phyloP scores from a whole-genome alignment of 2,329 filamentous ascomycete species.

The Lecanosticta acicola region DNA sequence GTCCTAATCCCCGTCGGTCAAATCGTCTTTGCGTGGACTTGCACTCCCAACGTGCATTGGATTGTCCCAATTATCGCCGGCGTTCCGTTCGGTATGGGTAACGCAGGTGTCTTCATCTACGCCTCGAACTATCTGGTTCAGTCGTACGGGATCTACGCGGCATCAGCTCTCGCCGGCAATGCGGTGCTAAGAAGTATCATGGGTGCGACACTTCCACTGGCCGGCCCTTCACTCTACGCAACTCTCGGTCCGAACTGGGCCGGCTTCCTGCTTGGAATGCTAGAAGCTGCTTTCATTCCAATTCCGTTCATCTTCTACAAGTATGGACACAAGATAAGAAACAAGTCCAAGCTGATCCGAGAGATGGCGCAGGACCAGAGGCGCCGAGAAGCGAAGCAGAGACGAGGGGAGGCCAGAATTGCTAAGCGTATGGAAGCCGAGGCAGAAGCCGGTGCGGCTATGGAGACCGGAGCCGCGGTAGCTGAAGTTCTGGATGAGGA shows the following conservation, averaged over 20 bases:
- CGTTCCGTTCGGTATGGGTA: slow-evolving; percentile 72
- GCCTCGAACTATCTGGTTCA: slow-evolving; percentile 72
- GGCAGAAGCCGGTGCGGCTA: slow-evolving; percentile 35
- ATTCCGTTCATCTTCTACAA: slow-evolving; percentile 42
- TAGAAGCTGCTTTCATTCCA: slow-evolving; percentile 69
- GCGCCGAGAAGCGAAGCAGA: slow-evolving; percentile 41
- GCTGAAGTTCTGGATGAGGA: slow-evolving; percentile 24
- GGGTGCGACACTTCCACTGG: slow-evolving; percentile 73
- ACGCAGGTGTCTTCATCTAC: slow-evolving; percentile 76
- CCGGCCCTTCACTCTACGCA: slow-evolving; percentile 66
- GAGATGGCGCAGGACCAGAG: slow-evolving; percentile 45
- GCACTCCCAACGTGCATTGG: slow-evolving; percentile 76
- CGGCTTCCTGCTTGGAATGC: slow-evolving; percentile 65
- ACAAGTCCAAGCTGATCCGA: slow-evolving; percentile 51
- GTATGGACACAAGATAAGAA: slow-evolving; percentile 50
- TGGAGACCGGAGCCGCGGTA: slow-evolving; percentile 37
- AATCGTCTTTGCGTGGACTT: slow-evolving; percentile 85
- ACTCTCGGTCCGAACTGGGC: slow-evolving; percentile 70
- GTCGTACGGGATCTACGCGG: slow-evolving; percentile 75
- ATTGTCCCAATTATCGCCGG: slow-evolving; percentile 71
- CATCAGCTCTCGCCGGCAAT: slow-evolving; percentile 74
- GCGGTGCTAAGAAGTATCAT: slow-evolving; percentile 66
- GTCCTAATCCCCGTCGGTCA: slow-evolving; percentile 71
- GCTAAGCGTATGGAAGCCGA: slow-evolving; percentile 23
- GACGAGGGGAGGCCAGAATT: slow-evolving; percentile 29